Base-by-base conservation (phyloP, 495 filamentous ascomycete species). In the Apodospora peruviana region DNA sequence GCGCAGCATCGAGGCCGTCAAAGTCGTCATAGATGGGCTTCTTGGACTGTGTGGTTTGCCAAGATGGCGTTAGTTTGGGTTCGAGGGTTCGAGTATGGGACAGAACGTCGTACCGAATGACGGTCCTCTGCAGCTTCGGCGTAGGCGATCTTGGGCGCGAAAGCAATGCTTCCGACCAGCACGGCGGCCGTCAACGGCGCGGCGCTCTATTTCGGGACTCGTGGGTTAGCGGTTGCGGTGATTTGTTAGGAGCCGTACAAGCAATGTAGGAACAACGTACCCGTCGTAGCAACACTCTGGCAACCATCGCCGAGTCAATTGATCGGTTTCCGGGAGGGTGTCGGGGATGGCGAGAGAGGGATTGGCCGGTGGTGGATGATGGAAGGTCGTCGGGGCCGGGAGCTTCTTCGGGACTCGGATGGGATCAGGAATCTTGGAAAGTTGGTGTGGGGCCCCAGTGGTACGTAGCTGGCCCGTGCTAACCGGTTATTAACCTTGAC, bases 21-120 rank as follows among this genome's bases (percentile, higher is more conserved):
- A 88, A 80, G 67, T 91, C 82, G 64, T 91, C 87, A 77, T 95
- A 96, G 72, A 96, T 93, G 43, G 90, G 81, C 75, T 94, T 95
- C 59, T 82, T 85, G 64, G 76, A 57, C 68, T 72, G 58, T 23
- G 53, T 27, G 19, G 16, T 23, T 40, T 35, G 29, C 11, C 8
- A 22, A 25, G 50, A 53, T 46, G 46, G 48, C 17, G 37, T n/a
- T 24, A 34, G 45, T n/a, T 27, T 18, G 22, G 12, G 35, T 14
- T 7, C 17, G 32, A 36, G 37, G 40, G 12, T 11, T 32, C n/a
- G 9, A 38, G 14, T 40, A 49, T 5, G 23, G n/a, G 14, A 29
- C 20, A 41, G 20, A 8, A 44, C 65, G 53, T 61, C 14, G 27
- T n/a, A 70, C 63, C 48, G 53, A 54, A 36, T 60, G 66, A 49